phyloP scores from a whole-genome alignment of 208 protist species.

The Wallacemonas sp. region DNA sequence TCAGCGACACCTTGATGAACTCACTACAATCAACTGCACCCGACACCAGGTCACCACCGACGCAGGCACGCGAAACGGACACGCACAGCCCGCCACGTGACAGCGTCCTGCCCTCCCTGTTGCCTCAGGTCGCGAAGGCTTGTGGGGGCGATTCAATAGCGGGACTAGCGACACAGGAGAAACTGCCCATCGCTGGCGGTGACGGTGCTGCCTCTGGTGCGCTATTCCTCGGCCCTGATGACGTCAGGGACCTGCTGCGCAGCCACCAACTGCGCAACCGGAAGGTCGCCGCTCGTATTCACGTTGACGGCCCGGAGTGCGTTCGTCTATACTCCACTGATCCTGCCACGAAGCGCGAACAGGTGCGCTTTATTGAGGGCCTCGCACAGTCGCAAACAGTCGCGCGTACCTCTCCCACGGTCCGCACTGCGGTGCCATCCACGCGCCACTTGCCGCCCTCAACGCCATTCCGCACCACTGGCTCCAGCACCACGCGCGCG shows the following conservation, averaged over 20 bases:
- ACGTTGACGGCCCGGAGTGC: conserved; percentile 58
- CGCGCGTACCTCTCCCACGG: not conserved
- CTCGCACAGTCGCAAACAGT: not conserved
- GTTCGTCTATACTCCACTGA: conserved; percentile 75
- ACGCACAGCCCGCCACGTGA: no score
- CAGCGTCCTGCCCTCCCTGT: no score
- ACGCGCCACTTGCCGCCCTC: no score
- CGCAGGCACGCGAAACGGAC: no score
- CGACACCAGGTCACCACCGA: no score
- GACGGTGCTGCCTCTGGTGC: not conserved
- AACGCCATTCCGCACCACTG: no score
- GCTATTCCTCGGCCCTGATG: conserved; percentile 12
- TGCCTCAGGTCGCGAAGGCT: no score
- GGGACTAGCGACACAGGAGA: no score
- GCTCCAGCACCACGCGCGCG: no score
- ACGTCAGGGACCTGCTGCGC: conserved; percentile 17
- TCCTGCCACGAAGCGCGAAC: conserved; percentile 57
- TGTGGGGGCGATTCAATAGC: no score
- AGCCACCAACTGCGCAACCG: conserved; percentile 36
- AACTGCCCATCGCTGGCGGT: no score
- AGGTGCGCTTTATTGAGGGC: conserved; percentile 78
- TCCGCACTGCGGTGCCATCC: no score
- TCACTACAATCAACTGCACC: not conserved
- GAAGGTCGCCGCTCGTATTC: conserved; percentile 41
- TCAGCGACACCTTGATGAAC: conserved; percentile 54